Percentiles rank a stretch among this genome's conserved stretches.
Evolutionary conservation across 768 basidiomycete species (phyloP).

Genomic region (Pleurotus cornucopiae): DNA sequence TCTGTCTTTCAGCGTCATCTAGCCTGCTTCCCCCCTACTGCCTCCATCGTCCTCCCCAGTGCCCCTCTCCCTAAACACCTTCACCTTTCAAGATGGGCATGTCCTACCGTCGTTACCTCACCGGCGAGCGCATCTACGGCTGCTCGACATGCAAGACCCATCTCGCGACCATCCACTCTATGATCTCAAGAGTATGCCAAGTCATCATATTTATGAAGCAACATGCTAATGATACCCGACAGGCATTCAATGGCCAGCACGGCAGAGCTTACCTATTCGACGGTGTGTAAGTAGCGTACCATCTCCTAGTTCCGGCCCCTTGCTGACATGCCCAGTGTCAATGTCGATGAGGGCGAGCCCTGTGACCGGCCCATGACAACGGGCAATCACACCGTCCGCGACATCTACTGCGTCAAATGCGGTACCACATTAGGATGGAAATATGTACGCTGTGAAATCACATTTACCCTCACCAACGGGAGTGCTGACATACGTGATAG

Average conservation of each 20-base stretch:
- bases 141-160: conserved; percentile 86
- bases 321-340: conserved; percentile 58
- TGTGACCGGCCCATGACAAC: conserved; percentile 96
- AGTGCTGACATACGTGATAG: conserved; percentile 32
- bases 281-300: conserved; percentile 64
- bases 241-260: conserved; percentile 98
- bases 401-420: conserved; percentile 93
- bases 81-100: conserved; percentile 63
- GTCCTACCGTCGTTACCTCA: conserved; percentile 84
- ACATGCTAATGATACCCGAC: conserved; percentile 14
- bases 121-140: conserved; percentile 83
- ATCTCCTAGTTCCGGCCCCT: conserved; percentile 7
- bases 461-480: neutral
- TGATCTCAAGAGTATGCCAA: conserved; percentile 77
- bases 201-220: conserved; percentile 6
- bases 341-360: conserved; percentile 85
- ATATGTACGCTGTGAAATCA: conserved; percentile 65
- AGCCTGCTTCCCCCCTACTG: conserved; percentile 10
- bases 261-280: conserved; percentile 95
- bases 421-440: conserved; percentile 90
- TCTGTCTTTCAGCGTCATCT: conserved; percentile 19
- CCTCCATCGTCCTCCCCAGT: conserved; percentile 10
- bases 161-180: conserved; percentile 85
- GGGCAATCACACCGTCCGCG: conserved; percentile 92
- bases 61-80: conserved; percentile 32